Conservation (phyloP, 148 eudicot genomes). For the Spergularia bocconei region DNA sequence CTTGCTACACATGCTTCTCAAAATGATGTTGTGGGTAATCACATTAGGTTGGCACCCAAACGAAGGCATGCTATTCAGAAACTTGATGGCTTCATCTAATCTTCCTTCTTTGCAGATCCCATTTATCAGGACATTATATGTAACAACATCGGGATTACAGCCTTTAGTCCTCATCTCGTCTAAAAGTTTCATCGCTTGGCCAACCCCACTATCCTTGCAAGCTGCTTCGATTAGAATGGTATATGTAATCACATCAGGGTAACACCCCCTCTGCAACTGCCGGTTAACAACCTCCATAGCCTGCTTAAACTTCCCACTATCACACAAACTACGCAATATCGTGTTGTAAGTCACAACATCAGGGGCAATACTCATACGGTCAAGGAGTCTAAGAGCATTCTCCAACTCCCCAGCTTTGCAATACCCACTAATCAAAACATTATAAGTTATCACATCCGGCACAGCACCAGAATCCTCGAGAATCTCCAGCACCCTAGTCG, state of each 20-base stretch:
- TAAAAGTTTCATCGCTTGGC: constrained; percentile 62
- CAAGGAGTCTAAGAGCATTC: constrained; percentile 53
- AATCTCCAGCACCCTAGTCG: constrained; percentile 61
- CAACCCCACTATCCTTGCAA: constrained; percentile 67
- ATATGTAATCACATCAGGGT: constrained; percentile 68
- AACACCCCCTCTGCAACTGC: constrained; percentile 52
- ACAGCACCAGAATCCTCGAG: constrained; percentile 76
- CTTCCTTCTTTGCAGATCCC: constrained; percentile 75
- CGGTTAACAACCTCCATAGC: constrained; percentile 61
- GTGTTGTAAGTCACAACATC: constrained; percentile 70
- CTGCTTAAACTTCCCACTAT: constrained; percentile 50
- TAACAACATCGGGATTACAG: constrained; percentile 67
- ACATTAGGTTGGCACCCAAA: constrained; percentile 68
- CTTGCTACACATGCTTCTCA: constrained; percentile 56
- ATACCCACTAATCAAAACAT: constrained; percentile 65
- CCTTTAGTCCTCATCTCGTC: constrained; percentile 78
- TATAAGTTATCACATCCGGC: constrained; percentile 67
- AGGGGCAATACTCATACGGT: constrained; percentile 61
- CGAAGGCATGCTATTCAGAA: constrained; percentile 48
- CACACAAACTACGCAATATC: constrained; percentile 63
- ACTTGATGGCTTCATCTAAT: constrained; percentile 58
- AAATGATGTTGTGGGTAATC: constrained; percentile 53
- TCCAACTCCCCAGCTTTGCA: constrained; percentile 62
- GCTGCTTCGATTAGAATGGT: constrained; percentile 72
- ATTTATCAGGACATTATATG: constrained; percentile 67